Evolutionary conservation across 2,329 filamentous ascomycete species (phyloP), one percentile per base, ranked within the genome.

Genomic region (Pyrenochaeta sp.): DNA sequence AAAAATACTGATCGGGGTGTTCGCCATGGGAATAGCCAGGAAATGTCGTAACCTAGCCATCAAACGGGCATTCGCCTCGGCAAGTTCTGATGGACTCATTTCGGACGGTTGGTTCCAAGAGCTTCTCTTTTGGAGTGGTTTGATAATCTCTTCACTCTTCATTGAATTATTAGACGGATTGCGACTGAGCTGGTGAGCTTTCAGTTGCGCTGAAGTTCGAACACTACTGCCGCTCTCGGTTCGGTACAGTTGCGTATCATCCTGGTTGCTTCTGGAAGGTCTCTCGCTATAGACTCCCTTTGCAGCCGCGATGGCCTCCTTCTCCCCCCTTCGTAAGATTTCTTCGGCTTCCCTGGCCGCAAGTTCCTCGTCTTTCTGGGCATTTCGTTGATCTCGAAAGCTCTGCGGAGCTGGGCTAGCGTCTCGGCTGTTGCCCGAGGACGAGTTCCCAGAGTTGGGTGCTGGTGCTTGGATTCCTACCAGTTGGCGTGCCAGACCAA

Each of bases 41-140:
- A 99, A 99, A 0, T 94, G 94, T 10, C 85, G 86, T 29, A 99
- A 79, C 39, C 94, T 82, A 38, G 89, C 86, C 85, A 96, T 90
- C 30, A 99, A 78, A 63, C 96, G 90, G 7, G 85, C 81, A 68
- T 99, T 96, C 1, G 93, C 92, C 15, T 86, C 77, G 0, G 83
- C 77, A 8, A 96, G 75, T 66, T 99, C 90, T 7, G 86, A 83
- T 15, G 89, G 82, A 31, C 76, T 88, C 76, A 96, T 85, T 42
- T 89, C 84, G 3, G 77, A 72, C 9, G 77, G 77, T 22, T 75
- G 72, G 34, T 72, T 75, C 72, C 78, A 81, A 6, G 78, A 77
- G 11, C 67, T 62, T 42, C 78, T 75, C 53, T 80, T 79, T 28
- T 75, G 65, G 11, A 81, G 48, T 4, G 73, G 65, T 3, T 63